Evolutionary conservation across 805 yeast genomes (phyloP).

Genomic region (Candida germanica): DNA sequence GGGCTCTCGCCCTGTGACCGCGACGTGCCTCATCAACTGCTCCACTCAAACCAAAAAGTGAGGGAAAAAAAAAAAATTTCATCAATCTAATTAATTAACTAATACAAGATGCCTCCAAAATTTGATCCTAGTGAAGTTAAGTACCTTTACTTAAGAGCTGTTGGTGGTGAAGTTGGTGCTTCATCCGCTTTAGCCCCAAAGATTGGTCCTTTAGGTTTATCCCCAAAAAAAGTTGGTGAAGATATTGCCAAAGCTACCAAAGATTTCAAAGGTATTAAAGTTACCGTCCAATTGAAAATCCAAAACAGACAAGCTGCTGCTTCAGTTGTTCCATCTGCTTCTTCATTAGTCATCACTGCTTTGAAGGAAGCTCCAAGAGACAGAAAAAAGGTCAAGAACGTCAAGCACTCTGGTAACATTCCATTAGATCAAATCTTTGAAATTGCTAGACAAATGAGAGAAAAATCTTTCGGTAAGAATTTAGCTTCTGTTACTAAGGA

Average conservation of each 20-base stretch:
- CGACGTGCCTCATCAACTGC: not conserved
- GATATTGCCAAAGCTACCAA: slow-evolving; percentile 99
- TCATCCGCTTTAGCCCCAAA: slow-evolving; percentile 99
- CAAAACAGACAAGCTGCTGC: slow-evolving; percentile 99
- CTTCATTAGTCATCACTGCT: slow-evolving; percentile 97
- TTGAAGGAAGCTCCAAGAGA: slow-evolving; percentile 99
- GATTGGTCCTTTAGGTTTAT: slow-evolving; percentile 99
- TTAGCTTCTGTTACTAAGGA: slow-evolving; percentile 97
- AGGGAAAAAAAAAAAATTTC: slow-evolving; percentile 15
- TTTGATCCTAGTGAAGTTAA: slow-evolving; percentile 98
- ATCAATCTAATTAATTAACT: slow-evolving; percentile 3
- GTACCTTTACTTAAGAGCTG: slow-evolving; percentile 98
- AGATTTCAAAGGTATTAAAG: slow-evolving; percentile 98
- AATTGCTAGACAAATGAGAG: slow-evolving; percentile 96
- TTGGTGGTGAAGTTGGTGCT: slow-evolving; percentile 99
- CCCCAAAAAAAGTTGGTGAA: slow-evolving; percentile 99
- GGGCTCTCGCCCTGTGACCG: slow-evolving; percentile 1
- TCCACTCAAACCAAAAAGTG: not conserved
- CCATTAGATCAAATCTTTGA: slow-evolving; percentile 94
- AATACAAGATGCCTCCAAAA: slow-evolving; percentile 84
- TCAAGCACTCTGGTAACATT: slow-evolving; percentile 98
- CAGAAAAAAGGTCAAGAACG: slow-evolving; percentile 99
- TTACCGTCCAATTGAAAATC: slow-evolving; percentile 96
- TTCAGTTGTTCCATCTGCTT: slow-evolving; percentile 99
- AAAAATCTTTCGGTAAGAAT: slow-evolving; percentile 96